These are phyloP conservation scores for Trichosporon ovoides DNA, from an alignment of 1,284 basidiomycete genomes.

Conservation along the genomic window DNA sequence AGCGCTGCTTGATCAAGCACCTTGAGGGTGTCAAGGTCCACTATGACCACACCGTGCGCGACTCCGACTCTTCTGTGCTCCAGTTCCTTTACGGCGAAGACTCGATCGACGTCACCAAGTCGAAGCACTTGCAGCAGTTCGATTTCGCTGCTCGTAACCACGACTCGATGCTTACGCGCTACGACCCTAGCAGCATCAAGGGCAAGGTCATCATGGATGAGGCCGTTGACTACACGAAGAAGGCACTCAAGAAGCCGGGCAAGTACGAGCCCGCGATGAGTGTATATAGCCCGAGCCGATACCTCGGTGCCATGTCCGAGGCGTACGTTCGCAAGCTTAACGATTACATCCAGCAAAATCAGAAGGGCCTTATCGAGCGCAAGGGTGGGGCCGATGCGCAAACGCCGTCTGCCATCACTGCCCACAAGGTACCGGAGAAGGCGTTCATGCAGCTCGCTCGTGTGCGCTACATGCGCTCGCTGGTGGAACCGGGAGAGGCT, in stretches of 20 bases:
- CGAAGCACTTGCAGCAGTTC: slow-evolving; percentile 83
- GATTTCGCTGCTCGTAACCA: slow-evolving; percentile 90
- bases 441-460: slow-evolving; percentile 78
- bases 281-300: slow-evolving; percentile 69
- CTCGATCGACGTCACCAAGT: slow-evolving; percentile 91
- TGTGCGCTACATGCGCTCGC: slow-evolving; percentile 82
- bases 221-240: slow-evolving; percentile 79
- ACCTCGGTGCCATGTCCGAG: slow-evolving; percentile 89
- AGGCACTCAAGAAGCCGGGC: slow-evolving; percentile 68
- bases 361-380: slow-evolving; percentile 63
- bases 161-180: slow-evolving; percentile 68
- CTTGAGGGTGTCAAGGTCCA: slow-evolving; percentile 93
- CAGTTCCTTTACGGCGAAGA: slow-evolving; percentile 99
- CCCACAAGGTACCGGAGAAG: slow-evolving; percentile 48
- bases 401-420: slow-evolving; percentile 48
- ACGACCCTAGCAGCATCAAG: slow-evolving; percentile 61
- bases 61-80: slow-evolving; percentile 85
- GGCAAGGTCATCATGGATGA: slow-evolving; percentile 62
- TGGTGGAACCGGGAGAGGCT: slow-evolving; percentile 96
- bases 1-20: slow-evolving; percentile 98
- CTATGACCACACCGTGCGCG: slow-evolving; percentile 97
- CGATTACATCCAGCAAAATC: slow-evolving; percentile 74
- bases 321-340: slow-evolving; percentile 78
- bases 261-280: slow-evolving; percentile 72
- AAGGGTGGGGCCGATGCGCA: slow-evolving; percentile 48